Base-by-base conservation (phyloP, 1,139 yeast species). In the Kazachstania sp. region DNA sequence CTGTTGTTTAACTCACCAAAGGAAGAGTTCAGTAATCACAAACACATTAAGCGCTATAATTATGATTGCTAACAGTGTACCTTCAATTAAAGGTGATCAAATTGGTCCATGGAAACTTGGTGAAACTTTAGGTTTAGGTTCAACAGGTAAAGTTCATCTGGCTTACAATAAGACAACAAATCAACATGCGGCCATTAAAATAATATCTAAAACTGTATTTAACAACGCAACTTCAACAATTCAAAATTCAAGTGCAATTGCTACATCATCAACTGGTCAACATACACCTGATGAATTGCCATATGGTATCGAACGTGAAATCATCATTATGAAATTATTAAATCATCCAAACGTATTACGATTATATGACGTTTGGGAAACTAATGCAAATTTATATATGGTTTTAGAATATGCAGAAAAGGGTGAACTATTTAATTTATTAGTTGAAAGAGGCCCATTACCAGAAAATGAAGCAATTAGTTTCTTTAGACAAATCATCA, bases 91-190 rank as follows among this genome's bases (percentile, higher is more conserved):
- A 51, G 65, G 62, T 44, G 60, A 62, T 46, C 73, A 69, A 69
- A 84, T 87, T 44, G 99, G 99, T 1, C 97, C 98, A 2, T 92
- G 99, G 99, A 83, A 86, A 63, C 71, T 92, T 34, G 98, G 98
- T 13, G 76, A 94, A 55, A 90, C 98, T 3, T 71, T 92, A 43
- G 99, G 99, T 23, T 77, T 95, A 51, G 99, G 99, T 11, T 83
- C 95, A 26, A 86, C 96, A 1, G 97, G 98, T 28, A 76, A 97
- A 53, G 99, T 92, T 20, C 74, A 95, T 49, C 73, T 92, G 48
- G 98, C 98, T 6, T 84, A 87, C 57, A 94, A 92, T 63, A 77
- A 81, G 38, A 75, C 76, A 50, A 83, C 95, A 1, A 94, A 95
- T 46, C 84, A 87, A 67, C 75, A 87, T 49, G 98, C 98, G 1